Evolutionary conservation across 148 eudicot genomes (phyloP).

Genomic region (Dysphania ambrosioides): DNA sequence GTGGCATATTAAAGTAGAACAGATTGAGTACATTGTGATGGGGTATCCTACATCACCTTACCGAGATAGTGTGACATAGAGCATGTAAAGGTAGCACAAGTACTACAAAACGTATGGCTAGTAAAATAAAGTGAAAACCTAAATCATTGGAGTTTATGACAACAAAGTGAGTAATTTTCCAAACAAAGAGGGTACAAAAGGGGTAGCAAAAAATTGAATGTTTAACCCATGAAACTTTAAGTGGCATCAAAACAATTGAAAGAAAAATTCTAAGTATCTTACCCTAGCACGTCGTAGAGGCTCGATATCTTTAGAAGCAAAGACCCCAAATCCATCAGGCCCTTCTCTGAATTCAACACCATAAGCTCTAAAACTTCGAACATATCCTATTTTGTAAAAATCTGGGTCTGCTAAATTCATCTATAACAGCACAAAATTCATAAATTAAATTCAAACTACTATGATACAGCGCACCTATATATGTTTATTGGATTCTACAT

Average conservation of each 20-base stretch:
- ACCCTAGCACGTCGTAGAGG: conserved; percentile 94
- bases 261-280: not conserved
- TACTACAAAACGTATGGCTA: not conserved
- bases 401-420: conserved; percentile 86
- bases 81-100: not conserved
- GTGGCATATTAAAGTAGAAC: not conserved
- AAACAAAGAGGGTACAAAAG: not conserved
- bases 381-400: conserved; percentile 86
- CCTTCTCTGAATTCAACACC: conserved; percentile 97
- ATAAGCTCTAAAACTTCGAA: conserved; percentile 85
- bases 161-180: not conserved
- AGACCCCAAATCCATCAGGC: conserved; percentile 91
- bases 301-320: conserved; percentile 86
- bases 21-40: not conserved
- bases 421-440: conserved; percentile 32
- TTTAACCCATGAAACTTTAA: not conserved
- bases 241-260: not conserved
- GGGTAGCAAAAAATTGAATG: not conserved
- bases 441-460: too few species aligned
- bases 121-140: too few species aligned
- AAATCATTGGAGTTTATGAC: not conserved
- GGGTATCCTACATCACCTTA: not conserved
- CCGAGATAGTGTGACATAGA: not conserved
- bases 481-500: too few species aligned
- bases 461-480: too few species aligned